Conservation (phyloP, 164 flowering plant species). For the Nymphaea colorata region DNA sequence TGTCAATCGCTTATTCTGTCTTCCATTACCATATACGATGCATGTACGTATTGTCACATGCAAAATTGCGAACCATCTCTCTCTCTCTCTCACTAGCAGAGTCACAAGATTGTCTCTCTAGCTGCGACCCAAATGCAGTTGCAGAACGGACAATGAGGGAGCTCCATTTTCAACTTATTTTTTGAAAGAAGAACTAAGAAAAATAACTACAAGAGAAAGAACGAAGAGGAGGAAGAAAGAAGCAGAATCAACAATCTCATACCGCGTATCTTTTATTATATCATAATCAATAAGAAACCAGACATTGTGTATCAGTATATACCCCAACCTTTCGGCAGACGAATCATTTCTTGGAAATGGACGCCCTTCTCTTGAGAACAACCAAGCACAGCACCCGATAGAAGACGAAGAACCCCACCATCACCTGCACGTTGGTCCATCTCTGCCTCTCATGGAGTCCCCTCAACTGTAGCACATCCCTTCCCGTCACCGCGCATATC, state of each 20-base stretch:
- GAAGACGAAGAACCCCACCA: constrained; percentile 70
- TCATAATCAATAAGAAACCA: too few species aligned
- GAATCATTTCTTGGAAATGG: constrained; percentile 48
- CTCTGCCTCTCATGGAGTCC: constrained; percentile 63
- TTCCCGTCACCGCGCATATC: constrained; percentile 59
- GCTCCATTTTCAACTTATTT: too few species aligned
- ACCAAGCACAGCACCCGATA: constrained; percentile 71
- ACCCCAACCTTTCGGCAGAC: not conserved
- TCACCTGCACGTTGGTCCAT: constrained; percentile 67
- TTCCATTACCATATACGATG: not conserved
- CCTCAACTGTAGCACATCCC: constrained; percentile 56
- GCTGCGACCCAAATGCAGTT: too few species aligned
- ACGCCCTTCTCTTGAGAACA: constrained; percentile 64
- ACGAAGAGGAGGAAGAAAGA: not conserved
- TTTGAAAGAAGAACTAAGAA: not conserved
- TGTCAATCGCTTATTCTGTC: not conserved
- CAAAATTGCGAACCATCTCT: too few species aligned
- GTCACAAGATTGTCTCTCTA: too few species aligned
- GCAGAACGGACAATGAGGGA: too few species aligned
- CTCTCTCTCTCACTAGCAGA: not conserved
- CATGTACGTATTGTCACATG: not conserved
- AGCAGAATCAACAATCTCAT: not conserved
- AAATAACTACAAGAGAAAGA: not conserved
- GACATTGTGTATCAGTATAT: not conserved
- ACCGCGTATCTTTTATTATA: too few species aligned